Evolutionary conservation across 108 stramenopile genomes (phyloP).

Genomic region (Stephanodiscus minutulus): DNA sequence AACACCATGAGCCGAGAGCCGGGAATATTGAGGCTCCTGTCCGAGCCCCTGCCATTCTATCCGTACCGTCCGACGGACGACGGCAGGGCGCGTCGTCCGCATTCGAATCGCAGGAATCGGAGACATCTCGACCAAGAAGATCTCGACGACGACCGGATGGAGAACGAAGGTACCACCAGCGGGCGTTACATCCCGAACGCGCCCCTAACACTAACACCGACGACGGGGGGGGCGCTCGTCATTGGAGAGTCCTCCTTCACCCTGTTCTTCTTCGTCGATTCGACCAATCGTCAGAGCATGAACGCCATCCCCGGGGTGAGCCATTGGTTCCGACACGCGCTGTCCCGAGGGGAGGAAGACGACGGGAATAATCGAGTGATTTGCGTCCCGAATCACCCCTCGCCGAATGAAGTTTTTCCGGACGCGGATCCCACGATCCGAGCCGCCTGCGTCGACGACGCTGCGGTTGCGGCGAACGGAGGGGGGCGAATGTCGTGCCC

Average conservation of each 20-base stretch:
- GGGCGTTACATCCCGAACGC: not conserved
- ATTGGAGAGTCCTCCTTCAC: conserved; percentile 15
- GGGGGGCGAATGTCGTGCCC: not conserved
- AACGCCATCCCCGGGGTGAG: conserved; percentile 35
- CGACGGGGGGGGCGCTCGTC: not conserved
- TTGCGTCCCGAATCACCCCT: conserved; percentile 42
- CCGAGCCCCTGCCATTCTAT: conserved; percentile 27
- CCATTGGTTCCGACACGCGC: conserved; percentile 38
- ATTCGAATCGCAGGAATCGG: not conserved
- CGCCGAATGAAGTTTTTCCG: not conserved
- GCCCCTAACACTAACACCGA: not conserved
- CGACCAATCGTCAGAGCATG: conserved; percentile 42
- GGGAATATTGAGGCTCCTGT: conserved; percentile 22
- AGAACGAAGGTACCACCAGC: not conserved
- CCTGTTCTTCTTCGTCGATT: conserved; percentile 45
- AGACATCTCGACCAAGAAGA: not conserved
- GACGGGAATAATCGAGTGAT: conserved; percentile 29
- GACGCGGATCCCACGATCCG: not conserved
- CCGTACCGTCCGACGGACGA: conserved; percentile 6
- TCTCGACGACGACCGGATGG: not conserved
- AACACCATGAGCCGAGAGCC: too few species aligned
- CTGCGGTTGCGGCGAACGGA: not conserved
- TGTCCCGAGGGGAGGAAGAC: not conserved
- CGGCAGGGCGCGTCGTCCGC: not conserved
- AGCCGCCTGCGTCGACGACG: not conserved